A percentile compares a stretch with the other conserved stretches of the same genome.
These are phyloP conservation scores for Strigomonas galati DNA, from an alignment of 208 protist species.

Conservation along the genomic window DNA sequence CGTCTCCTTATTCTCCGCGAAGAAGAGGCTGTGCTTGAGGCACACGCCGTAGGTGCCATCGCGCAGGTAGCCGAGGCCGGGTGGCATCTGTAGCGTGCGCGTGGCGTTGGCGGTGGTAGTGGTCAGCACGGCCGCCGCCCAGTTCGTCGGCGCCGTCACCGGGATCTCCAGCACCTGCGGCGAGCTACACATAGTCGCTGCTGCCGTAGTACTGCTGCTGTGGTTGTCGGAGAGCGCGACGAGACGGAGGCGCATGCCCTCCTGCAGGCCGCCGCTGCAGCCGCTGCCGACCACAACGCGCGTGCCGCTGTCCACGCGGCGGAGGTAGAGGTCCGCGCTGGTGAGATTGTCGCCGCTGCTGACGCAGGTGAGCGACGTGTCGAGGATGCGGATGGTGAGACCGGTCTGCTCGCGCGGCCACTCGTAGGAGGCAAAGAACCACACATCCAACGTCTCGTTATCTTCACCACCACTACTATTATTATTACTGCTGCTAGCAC, in stretches of 20 bases:
- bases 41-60: constrained; percentile 37
- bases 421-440: constrained; percentile 28
- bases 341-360: constrained; percentile 14
- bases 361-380: constrained; percentile 40
- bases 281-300: constrained; percentile 24
- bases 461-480: no score
- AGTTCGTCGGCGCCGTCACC: background rate
- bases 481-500: background rate
- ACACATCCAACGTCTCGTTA: constrained; percentile 19
- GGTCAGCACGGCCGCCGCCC: background rate
- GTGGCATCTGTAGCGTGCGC: constrained; percentile 23
- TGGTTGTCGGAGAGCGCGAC: constrained; percentile 5
- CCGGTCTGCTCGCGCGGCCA: constrained; percentile 20
- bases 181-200: constrained; percentile 18
- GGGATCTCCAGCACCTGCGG: constrained; percentile 17
- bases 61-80: constrained; percentile 28
- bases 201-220: background rate
- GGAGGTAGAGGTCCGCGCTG: constrained; percentile 25
- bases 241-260: constrained; percentile 39
- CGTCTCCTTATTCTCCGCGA: constrained; percentile 8
- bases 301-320: constrained; percentile 31
- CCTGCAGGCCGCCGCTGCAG: constrained; percentile 40
- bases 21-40: constrained; percentile 22
- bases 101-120: background rate
- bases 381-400: constrained; percentile 19